These are phyloP conservation scores for Protostelium mycophagum DNA, from an alignment of 78 protist species.

Conservation along the genomic window DNA sequence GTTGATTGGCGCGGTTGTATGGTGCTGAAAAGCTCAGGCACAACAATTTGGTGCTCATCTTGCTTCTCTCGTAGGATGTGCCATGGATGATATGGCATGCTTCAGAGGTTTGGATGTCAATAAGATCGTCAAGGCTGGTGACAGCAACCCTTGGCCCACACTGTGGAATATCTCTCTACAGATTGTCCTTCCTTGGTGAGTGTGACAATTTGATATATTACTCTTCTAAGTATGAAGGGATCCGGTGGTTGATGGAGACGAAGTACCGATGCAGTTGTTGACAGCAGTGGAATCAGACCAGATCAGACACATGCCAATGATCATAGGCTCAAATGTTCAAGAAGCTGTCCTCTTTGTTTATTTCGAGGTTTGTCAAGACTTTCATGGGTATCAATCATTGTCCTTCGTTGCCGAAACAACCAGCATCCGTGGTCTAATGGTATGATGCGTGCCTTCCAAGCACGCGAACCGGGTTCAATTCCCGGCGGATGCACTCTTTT, in stretches of 20 bases:
- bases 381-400: background rate
- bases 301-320: background rate
- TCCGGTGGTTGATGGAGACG: background rate
- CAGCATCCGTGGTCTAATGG: no score
- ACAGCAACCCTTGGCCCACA: background rate
- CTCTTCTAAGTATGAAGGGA: no score
- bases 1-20: no score
- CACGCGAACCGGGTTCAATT: no score
- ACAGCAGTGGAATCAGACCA: background rate
- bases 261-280: background rate
- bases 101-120: background rate
- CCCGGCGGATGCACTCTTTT: no score
- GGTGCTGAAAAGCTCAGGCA: no score
- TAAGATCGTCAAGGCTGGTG: background rate
- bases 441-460: no score
- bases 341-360: background rate
- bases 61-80: background rate
- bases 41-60: no score
- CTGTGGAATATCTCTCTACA: background rate
- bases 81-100: background rate
- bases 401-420: no score
- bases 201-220: no score
- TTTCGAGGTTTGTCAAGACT: no score
- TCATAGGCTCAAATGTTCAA: background rate
- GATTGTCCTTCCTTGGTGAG: background rate